Conservation (phyloP, 148 eudicot genomes). For the Rhododendron ferrugineum region DNA sequence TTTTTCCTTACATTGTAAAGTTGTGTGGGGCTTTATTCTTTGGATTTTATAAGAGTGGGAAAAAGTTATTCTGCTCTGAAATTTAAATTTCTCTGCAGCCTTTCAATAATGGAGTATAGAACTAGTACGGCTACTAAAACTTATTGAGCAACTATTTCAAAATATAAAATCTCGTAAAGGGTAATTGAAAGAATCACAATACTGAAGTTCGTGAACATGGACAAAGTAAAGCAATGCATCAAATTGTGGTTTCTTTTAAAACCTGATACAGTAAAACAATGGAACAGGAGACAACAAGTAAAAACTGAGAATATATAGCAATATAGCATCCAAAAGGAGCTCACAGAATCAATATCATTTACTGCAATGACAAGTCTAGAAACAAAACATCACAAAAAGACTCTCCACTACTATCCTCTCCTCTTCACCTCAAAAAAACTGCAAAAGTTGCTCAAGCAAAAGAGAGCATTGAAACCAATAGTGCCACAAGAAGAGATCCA, state of each 20-base stretch:
- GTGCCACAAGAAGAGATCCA: neutral
- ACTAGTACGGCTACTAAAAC: neutral
- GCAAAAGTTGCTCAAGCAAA: neutral
- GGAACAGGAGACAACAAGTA: too few species aligned
- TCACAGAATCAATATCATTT: neutral
- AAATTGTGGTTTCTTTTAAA: too few species aligned
- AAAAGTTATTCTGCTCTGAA: neutral
- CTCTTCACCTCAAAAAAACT: neutral
- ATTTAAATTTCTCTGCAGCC: neutral
- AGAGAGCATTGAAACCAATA: neutral
- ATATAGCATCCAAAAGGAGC: neutral
- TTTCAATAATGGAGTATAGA: too few species aligned
- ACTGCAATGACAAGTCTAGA: neutral
- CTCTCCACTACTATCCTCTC: neutral
- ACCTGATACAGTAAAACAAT: too few species aligned
- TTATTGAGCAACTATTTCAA: neutral
- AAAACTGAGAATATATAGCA: too few species aligned
- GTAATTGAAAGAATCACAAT: too few species aligned
- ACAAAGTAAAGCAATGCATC: too few species aligned
- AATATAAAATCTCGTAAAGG: too few species aligned
- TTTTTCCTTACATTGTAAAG: neutral
- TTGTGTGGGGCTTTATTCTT: neutral
- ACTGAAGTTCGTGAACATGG: too few species aligned
- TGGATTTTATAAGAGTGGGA: neutral
- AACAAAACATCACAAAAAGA: too few species aligned